Base-by-base conservation (phyloP, 371 early-diverging fungal species). In the Scutellospora calospora region DNA sequence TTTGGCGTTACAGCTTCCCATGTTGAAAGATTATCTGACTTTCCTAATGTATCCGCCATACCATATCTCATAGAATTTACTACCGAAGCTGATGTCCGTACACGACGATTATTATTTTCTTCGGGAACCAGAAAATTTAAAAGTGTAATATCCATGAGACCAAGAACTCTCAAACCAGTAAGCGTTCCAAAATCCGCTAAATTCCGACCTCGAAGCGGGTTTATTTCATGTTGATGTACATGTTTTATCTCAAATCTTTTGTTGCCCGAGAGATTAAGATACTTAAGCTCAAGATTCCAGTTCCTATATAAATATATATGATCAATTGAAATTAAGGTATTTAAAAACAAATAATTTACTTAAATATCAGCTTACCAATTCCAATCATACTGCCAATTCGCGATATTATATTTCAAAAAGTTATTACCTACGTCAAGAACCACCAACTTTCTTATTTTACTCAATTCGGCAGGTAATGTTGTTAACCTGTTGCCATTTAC, bases 321-420 rank as follows among this genome's bases (percentile, higher is more conserved):
- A 49, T 71, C n/a, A 16, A 72, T 52, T 45, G 3, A n/a, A 22
- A 27, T 27, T 29, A 71, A n/a, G 3, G 3, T 52, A 29, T 29
- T 20, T 18, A 49, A 11, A 11, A 35, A 4, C 16, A 35, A 71
- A 14, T 71, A 4, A n/a, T 51, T 18, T n/a, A 1, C 22, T 16
- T 29, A 18, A 83, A 83, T 78, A 27, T 2, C 14, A 11, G 55
- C 87, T 80, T 88, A 91, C 96, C 97, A 97, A 84, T 98, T 97
- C 97, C 97, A 98, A 82, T 97, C 97, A 83, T 96, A 97, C 0
- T 96, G 97, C 96, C 97, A 97, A 83, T 98, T 98, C 31, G 94
- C 89, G 54, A 97, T 94, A 80, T 98, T 98, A 85, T 97, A 98
- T 85, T 95, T 95, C 45, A 98, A 87, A 45, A 91, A 87, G 81